phyloP scores from a whole-genome alignment of 495 filamentous ascomycete genomes.

The Penicillium arizonense region DNA sequence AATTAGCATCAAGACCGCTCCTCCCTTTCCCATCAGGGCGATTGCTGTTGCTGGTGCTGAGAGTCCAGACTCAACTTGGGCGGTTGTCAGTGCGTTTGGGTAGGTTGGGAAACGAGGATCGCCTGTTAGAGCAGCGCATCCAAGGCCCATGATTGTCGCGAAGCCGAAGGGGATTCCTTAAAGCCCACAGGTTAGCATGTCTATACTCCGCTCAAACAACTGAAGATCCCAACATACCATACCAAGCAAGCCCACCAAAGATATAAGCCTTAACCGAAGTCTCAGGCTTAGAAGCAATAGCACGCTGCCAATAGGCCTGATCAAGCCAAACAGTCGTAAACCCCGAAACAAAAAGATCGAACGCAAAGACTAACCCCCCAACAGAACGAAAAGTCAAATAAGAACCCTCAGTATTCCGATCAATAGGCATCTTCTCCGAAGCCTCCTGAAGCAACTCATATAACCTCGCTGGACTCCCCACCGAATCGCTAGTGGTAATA shows the following conservation, averaged over 20 bases:
- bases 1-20: conserved; percentile 46
- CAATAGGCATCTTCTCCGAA: conserved; percentile 41
- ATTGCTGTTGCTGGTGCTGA: conserved; percentile 47
- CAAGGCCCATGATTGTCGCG: conserved; percentile 48
- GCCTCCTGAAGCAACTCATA: conserved; percentile 50
- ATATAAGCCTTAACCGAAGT: conserved; percentile 48
- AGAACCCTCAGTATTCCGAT: conserved; percentile 47
- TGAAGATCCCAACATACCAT: conserved; percentile 22
- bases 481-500: conserved; percentile 39
- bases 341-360: conserved; percentile 32
- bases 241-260: conserved; percentile 50
- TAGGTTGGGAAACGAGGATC: conserved; percentile 50
- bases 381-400: conserved; percentile 53
- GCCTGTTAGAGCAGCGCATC: conserved; percentile 46
- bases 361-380: conserved; percentile 40
- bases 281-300: conserved; percentile 45
- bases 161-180: conserved; percentile 48
- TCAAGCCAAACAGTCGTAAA: conserved; percentile 44
- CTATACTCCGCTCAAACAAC: not conserved
- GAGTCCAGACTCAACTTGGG: conserved; percentile 45
- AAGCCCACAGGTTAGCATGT: not conserved
- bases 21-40: conserved; percentile 46
- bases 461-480: conserved; percentile 43
- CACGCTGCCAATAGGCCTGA: conserved; percentile 49
- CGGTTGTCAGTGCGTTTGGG: conserved; percentile 45